Evolutionary conservation across 139 green algal species (phyloP).

Genomic region (Pseudopediastrum boryanum): DNA sequence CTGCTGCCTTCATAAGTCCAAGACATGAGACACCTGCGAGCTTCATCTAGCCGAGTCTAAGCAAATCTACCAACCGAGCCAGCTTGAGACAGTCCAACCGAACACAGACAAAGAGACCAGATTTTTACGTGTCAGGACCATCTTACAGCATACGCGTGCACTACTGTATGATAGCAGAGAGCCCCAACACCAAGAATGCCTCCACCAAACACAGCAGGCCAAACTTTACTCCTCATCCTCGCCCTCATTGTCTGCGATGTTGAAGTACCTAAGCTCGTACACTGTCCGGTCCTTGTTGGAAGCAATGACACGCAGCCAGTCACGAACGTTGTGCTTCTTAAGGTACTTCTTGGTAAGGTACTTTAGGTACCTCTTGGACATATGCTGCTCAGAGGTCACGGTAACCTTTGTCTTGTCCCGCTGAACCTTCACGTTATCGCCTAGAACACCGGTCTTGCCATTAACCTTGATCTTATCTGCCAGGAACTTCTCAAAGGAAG

Average conservation of each 20-base stretch:
- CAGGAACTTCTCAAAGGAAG: slow-evolving; percentile 98
- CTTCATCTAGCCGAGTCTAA: too few relatives aligned
- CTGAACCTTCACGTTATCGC: slow-evolving; percentile 74
- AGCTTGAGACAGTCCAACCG: too few relatives aligned
- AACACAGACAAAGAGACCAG: too few relatives aligned
- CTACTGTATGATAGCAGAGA: too few relatives aligned
- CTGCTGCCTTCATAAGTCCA: too few relatives aligned
- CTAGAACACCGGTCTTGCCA: slow-evolving; percentile 82
- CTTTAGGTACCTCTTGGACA: slow-evolving; percentile 98
- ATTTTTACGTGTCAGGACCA: too few relatives aligned
- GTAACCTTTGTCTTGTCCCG: slow-evolving; percentile 93
- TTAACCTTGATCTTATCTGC: slow-evolving; percentile 97
- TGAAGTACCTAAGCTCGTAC: slow-evolving; percentile 99
- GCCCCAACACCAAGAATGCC: not conserved
- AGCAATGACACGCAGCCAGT: slow-evolving; percentile 98
- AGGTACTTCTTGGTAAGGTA: slow-evolving; percentile 99
- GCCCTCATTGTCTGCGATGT: slow-evolving; percentile 89
- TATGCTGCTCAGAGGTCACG: slow-evolving; percentile 80
- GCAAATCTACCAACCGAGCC: too few relatives aligned
- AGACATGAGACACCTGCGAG: too few relatives aligned
- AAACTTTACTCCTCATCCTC: slow-evolving; percentile 88
- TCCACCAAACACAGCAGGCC: not conserved
- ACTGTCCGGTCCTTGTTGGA: slow-evolving; percentile 97
- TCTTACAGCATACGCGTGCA: too few relatives aligned
- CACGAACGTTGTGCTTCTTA: slow-evolving; percentile 99